Evolutionary conservation across 2,329 filamentous ascomycete species (phyloP), one percentile per base, ranked within the genome.

Genomic region (Acrocalymma vagum): DNA sequence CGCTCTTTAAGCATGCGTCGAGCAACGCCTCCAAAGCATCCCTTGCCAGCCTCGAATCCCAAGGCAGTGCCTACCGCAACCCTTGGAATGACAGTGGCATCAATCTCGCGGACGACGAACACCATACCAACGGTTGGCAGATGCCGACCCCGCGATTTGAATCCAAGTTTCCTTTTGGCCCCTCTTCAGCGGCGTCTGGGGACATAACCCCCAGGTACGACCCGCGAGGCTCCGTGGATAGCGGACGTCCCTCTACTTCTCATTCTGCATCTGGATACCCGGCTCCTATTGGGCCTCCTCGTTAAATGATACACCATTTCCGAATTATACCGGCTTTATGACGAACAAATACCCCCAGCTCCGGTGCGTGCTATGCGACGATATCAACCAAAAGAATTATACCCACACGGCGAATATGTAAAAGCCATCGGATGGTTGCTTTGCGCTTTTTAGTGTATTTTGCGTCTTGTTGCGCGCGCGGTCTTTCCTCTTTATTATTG

Each of bases 181-280:
- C 67, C 53, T 58, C 62, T 60, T 64, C 69, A 44, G 60, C 75
- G 52, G 73, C 73, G 65, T 82, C 88, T 48, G 90, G 90, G 67
- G 90, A 95, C 71, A 80, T 84, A 58, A 95, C 90, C 26, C 89
- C 90, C 53, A 87, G 89, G 72, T 90, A 95, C 75, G 84, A 85
- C 71, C 80, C 87, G 70, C 87, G 90, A 71, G 86, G 86, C 70
- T 95, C 90, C 69, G 90, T 88, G 70, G 90, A 95, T 74, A 94
- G 89, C 78, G 90, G 90, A 71, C 88, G 90, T 69, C 90, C 90
- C 71, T 93, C 88, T 67, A 95, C 90, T 78, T 94, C 90, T 78
- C 88, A 95, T 86, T 95, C 90, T 81, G 88, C 87, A 88, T 93
- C 90, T 84, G 90, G 90, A 90, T 94, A 94, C 88, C 88, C 90